Evolutionary conservation across 2,329 filamentous ascomycete species (phyloP), one percentile per base, ranked within the genome.

Genomic region (Teratosphaeria nubilosa): DNA sequence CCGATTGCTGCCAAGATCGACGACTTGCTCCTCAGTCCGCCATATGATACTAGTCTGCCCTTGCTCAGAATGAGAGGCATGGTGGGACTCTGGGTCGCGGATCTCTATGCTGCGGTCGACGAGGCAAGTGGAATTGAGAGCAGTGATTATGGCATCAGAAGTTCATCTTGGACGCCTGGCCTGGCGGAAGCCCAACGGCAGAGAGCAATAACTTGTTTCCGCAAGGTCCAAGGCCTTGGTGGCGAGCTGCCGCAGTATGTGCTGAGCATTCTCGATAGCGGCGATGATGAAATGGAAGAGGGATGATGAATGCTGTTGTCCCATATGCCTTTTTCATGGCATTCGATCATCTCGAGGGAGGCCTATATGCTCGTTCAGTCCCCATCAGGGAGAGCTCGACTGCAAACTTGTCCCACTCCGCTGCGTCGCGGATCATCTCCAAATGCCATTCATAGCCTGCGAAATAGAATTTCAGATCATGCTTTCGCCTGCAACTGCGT

Each of bases 41-140:
- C 90, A 0, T 95, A 85, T 68, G 84, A 84, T 31, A 83, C 85
- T 58, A 85, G 85, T 64, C 72, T 77, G 4, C 82, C 85, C 60
- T 75, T 96, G 60, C 75, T 91, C 52, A 78, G 86, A 53, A 75
- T 95, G 25, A 80, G 89, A 55, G 90, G 82, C 9, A 89, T 90
- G 80, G 74, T 91, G 5, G 82, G 84, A 0, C 75, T 94, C 16
- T 95, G 89, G 78, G 77, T 90, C 16, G 86, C 81, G 6, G 89
- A 95, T 70, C 73, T 96, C 41, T 62, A 68, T 53, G 20, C 14
- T 16, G 34, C 55, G 7, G 22, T 25, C 11, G 45, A 20, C 16
- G 14, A 24, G 11, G 32, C 13, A 9, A 16, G n/a, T 9, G 55
- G 37, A 3, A 55, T 54, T 27, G 54, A 57, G 32, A 20, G 20